These are phyloP conservation scores for Rubia peregrina DNA, from an alignment of 305 asterid genomes.

Conservation along the genomic window DNA sequence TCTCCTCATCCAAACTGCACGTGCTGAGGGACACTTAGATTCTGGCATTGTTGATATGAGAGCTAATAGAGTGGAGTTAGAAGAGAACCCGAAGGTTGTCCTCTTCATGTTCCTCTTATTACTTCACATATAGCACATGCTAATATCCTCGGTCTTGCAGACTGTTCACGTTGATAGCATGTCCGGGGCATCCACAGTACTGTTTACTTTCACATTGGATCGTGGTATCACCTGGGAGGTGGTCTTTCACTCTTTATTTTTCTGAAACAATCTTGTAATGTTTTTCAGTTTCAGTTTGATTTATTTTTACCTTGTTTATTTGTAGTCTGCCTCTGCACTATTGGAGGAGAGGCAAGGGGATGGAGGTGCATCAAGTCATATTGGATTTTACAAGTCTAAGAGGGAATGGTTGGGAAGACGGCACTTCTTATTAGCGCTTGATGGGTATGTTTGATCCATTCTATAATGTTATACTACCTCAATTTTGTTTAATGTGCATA, in stretches of 20 bases:
- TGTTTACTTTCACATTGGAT: slow-evolving; percentile 82
- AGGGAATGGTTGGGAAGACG: slow-evolving; percentile 98
- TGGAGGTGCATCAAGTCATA: slow-evolving; percentile 48
- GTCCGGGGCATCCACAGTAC: slow-evolving; percentile 90
- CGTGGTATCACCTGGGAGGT: slow-evolving; percentile 99
- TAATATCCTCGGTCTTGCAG: slow-evolving; percentile 47
- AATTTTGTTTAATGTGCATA: background rate
- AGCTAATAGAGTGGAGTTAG: slow-evolving; percentile 69
- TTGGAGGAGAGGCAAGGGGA: slow-evolving; percentile 79
- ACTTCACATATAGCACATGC: slow-evolving; percentile 20
- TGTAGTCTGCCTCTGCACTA: slow-evolving; percentile 71
- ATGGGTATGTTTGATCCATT: slow-evolving; percentile 42
- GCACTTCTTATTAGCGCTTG: slow-evolving; percentile 73
- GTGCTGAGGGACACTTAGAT: slow-evolving; percentile 84
- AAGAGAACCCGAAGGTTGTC: slow-evolving; percentile 76
- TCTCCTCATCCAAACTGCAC: slow-evolving; percentile 67
- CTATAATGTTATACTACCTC: background rate
- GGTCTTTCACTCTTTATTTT: slow-evolving; percentile 15
- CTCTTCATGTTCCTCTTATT: slow-evolving; percentile 24
- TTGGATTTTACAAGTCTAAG: slow-evolving; percentile 86
- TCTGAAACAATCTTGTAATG: slow-evolving; percentile 2
- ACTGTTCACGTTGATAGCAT: slow-evolving; percentile 83
- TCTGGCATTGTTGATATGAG: slow-evolving; percentile 89
- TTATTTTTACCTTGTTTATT: slow-evolving; percentile 8
- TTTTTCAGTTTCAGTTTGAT: slow-evolving; percentile 13